A percentile compares a stretch with the other conserved stretches of the same genome.
These are phyloP conservation scores for Aspergillus saccharolyticus DNA, from an alignment of 495 filamentous ascomycete species.

Conservation along the genomic window DNA sequence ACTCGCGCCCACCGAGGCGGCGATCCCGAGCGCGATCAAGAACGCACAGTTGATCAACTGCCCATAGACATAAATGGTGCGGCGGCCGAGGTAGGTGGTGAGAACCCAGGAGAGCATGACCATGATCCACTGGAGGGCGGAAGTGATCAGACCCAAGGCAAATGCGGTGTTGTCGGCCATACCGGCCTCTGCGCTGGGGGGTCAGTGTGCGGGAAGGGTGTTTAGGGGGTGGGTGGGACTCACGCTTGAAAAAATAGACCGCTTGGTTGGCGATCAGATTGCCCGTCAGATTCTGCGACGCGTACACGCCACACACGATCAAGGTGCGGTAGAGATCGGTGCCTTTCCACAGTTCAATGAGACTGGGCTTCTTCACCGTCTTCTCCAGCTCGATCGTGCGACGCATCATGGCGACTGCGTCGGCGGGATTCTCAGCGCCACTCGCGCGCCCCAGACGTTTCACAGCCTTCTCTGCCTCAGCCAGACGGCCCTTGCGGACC, in stretches of 20 bases:
- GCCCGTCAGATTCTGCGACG: slow-evolving; percentile 36
- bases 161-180: slow-evolving; percentile 43
- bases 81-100: slow-evolving; percentile 63
- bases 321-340: slow-evolving; percentile 62
- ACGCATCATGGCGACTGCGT: slow-evolving; percentile 69
- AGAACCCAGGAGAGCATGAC: slow-evolving; percentile 53
- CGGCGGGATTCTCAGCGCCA: slow-evolving; percentile 51
- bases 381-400: slow-evolving; percentile 63
- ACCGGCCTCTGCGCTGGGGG: slow-evolving; percentile 48
- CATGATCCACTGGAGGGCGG: slow-evolving; percentile 31
- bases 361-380: slow-evolving; percentile 49
- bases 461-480: slow-evolving; percentile 57
- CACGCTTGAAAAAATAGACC: slow-evolving; percentile 64
- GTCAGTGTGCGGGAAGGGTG: slow-evolving; percentile 19
- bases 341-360: slow-evolving; percentile 63
- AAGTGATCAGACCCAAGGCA: slow-evolving; percentile 34
- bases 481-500: slow-evolving; percentile 48
- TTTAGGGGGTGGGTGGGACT: slow-evolving; percentile 2
- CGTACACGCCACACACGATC: slow-evolving; percentile 56
- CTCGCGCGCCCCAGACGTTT: slow-evolving; percentile 53
- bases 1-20: slow-evolving; percentile 52
- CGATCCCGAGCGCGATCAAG: slow-evolving; percentile 59
- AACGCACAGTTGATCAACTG: slow-evolving; percentile 61
- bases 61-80: slow-evolving; percentile 57
- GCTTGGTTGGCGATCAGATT: slow-evolving; percentile 76